phyloP scores from a whole-genome alignment of 352 stramenopile genomes.

The Phytophthora multivora region DNA sequence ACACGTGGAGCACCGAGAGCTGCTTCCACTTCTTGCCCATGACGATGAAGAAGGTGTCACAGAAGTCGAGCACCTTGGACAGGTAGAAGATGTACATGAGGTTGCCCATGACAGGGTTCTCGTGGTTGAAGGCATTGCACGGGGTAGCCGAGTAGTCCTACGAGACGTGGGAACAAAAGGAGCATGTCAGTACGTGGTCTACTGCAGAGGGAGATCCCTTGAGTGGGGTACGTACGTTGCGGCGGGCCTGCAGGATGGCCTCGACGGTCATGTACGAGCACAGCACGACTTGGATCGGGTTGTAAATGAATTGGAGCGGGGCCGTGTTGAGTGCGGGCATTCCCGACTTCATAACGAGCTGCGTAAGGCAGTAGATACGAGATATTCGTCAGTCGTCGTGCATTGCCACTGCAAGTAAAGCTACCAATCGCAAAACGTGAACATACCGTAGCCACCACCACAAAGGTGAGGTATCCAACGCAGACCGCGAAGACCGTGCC shows the following conservation, averaged over 20 bases:
- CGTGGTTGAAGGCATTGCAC: conserved; percentile 90
- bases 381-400: conserved; percentile 1
- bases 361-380: neutral
- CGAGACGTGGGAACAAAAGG: conserved; percentile 8
- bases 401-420: neutral
- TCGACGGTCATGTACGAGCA: conserved; percentile 96
- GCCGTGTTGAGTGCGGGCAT: conserved; percentile 58
- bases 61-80: conserved; percentile 92
- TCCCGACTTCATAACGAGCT: conserved; percentile 63
- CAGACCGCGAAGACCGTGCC: conserved; percentile 54
- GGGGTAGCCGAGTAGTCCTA: conserved; percentile 82
- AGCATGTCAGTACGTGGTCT: conserved; percentile 9
- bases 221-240: conserved; percentile 51
- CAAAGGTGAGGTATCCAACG: conserved; percentile 67
- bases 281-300: conserved; percentile 93
- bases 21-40: conserved; percentile 97
- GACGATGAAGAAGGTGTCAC: conserved; percentile 96
- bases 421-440: neutral
- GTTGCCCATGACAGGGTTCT: conserved; percentile 91
- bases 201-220: neutral
- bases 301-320: conserved; percentile 94
- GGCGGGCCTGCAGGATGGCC: conserved; percentile 86
- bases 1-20: conserved; percentile 96
- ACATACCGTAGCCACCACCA: conserved; percentile 50
- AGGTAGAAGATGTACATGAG: conserved; percentile 98